Base-by-base conservation (phyloP, 108 stramenopile genomes). In the Fragilaria crotonensis region DNA sequence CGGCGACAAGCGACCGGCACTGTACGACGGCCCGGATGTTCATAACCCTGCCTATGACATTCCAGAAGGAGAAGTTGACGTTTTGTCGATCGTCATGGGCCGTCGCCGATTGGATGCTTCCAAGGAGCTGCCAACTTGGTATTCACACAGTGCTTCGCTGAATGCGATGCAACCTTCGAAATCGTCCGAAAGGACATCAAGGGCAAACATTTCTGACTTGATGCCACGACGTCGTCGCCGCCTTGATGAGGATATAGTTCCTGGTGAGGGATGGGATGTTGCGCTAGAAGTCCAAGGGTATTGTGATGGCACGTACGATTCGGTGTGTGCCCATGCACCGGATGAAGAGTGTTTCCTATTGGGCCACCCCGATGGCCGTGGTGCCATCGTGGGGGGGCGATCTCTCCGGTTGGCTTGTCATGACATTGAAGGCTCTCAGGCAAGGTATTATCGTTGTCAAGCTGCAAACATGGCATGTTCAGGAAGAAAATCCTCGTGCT, bases 381-480 rank as follows among this genome's bases (percentile, higher is more conserved):
- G 87, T 26, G 76, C 55, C 9, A 59, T 92, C 1, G 62, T 79
- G 52, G 90, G 87, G 0, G 76, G 80, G 45, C 1, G 76, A 82
- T 48, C 69, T 58, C 28, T 73, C 78, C 0, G 90, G 87, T 1
- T 92, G 90, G 90, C 47, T 92, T 11, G 78, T 85, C 2, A 57
- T 92, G 67, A 65, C 59, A 1, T 50, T 84, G 33, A 31, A 63
- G 14, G 62, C 62, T 23, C 33, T 86, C 7, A 79, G 75, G 60
- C 78, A 80, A 64, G 90, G 90, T 5, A 70, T 86, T 28, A 80
- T 88, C 26, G 67, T 84, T 19, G 25, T 88, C 30, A 87, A 83
- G 32, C 50, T 77, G 48, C 57, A 78, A 56, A 60, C 63, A 56
- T 71, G 81, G 81, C 44, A 68, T 33, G 54, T 54, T 25, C 45